These are phyloP conservation scores for Ceratobasidium sp. DNA, from an alignment of 1,284 basidiomycete genomes.

Conservation along the genomic window DNA sequence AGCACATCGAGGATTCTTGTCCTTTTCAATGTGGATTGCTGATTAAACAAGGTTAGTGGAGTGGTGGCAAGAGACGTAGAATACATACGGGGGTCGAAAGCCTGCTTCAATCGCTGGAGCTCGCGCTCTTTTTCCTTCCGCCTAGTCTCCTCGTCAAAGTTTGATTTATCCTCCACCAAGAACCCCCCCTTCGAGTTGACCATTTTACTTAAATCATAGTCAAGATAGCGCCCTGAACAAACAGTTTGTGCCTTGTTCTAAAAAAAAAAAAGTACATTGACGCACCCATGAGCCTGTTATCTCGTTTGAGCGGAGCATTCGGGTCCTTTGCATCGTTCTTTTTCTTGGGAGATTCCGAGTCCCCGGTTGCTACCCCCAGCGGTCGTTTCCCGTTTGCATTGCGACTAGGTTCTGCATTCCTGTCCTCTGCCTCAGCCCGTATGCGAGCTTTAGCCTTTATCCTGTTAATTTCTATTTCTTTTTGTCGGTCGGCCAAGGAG, in stretches of 20 bases:
- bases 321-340: slow-evolving; percentile 51
- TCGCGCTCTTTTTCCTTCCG: slow-evolving; percentile 82
- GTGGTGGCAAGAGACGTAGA: background rate
- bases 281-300: slow-evolving; percentile 69
- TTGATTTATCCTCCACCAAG: slow-evolving; percentile 80
- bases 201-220: slow-evolving; percentile 97
- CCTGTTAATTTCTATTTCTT: slow-evolving; percentile 65
- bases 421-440: slow-evolving; percentile 59
- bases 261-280: background rate
- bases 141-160: slow-evolving; percentile 71
- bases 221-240: slow-evolving; percentile 76
- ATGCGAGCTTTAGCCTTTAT: slow-evolving; percentile 65
- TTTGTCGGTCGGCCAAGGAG: slow-evolving; percentile 55
- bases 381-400: slow-evolving; percentile 71
- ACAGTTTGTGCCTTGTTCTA: background rate
- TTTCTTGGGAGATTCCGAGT: slow-evolving; percentile 69
- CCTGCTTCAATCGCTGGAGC: slow-evolving; percentile 73
- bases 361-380: slow-evolving; percentile 61
- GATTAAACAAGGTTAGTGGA: slow-evolving; percentile 50
- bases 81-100: slow-evolving; percentile 73
- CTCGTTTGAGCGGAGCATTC: slow-evolving; percentile 69
- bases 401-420: slow-evolving; percentile 53
- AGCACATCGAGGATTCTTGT: slow-evolving; percentile 80
- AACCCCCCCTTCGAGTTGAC: slow-evolving; percentile 95
- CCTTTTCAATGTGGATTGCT: slow-evolving; percentile 75